phyloP scores from a whole-genome alignment of 495 filamentous ascomycete genomes.

The Geoglossum glabrum region DNA sequence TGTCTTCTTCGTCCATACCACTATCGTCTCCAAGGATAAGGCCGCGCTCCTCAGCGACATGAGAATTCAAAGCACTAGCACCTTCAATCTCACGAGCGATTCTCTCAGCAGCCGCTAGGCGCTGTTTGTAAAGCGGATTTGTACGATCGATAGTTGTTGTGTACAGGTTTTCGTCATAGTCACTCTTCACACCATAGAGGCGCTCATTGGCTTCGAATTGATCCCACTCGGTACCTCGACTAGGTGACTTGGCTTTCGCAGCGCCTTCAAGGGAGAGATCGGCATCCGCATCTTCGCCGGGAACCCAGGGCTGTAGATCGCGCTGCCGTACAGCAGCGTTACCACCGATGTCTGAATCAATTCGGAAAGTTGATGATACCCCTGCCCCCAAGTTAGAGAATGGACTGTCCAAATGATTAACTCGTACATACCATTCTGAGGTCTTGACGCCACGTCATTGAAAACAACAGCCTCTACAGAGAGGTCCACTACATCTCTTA shows the following conservation, averaged over 20 bases:
- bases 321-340: slow-evolving; percentile 48
- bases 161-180: slow-evolving; percentile 86
- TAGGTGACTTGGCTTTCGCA: slow-evolving; percentile 9
- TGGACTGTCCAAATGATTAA: neutral
- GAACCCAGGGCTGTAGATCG: slow-evolving; percentile 66
- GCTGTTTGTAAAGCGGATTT: slow-evolving; percentile 59
- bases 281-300: slow-evolving; percentile 34
- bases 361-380: slow-evolving; percentile 43
- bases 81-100: slow-evolving; percentile 83
- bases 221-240: slow-evolving; percentile 46
- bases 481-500: slow-evolving; percentile 54
- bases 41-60: slow-evolving; percentile 80
- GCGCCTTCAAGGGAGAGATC: slow-evolving; percentile 50
- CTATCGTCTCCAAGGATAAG: slow-evolving; percentile 38
- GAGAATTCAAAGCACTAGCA: slow-evolving; percentile 43
- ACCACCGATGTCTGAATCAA: slow-evolving; percentile 75
- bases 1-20: slow-evolving; percentile 72
- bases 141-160: slow-evolving; percentile 73
- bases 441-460: neutral
- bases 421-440: slow-evolving; percentile 1
- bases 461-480: slow-evolving; percentile 26
- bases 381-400: neutral
- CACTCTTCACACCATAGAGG: slow-evolving; percentile 66
- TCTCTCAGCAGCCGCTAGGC: slow-evolving; percentile 53
- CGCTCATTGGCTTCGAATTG: slow-evolving; percentile 84